These are phyloP conservation scores for Ploettnerulaceae sp. DNA, from an alignment of 2,329 filamentous ascomycete genomes.

Conservation along the genomic window DNA sequence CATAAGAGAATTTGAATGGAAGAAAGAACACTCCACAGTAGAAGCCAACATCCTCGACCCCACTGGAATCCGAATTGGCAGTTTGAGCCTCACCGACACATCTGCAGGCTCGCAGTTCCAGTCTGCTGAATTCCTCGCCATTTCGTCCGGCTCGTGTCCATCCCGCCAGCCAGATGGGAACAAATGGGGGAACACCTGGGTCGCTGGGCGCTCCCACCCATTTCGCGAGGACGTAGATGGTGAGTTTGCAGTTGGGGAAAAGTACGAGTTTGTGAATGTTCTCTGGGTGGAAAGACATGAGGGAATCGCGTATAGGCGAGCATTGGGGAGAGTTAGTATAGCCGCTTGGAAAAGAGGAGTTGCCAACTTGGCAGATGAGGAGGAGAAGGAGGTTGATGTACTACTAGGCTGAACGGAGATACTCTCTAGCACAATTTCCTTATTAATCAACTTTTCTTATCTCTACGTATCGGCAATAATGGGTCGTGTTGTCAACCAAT, in stretches of 20 bases:
- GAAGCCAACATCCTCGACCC: not conserved
- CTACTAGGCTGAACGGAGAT: not conserved
- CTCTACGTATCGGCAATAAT: no score
- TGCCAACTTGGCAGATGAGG: not conserved
- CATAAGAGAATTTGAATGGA: not conserved
- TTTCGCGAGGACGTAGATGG: slow-evolving; percentile 1
- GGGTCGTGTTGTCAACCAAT: no score
- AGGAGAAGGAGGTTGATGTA: slow-evolving; percentile 1
- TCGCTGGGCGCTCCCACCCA: not conserved
- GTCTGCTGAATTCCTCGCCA: not conserved
- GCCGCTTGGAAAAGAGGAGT: not conserved
- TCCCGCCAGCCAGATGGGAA: not conserved
- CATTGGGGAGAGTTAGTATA: not conserved
- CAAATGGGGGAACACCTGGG: not conserved
- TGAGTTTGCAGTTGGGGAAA: not conserved
- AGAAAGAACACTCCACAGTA: not conserved
- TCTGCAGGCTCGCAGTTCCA: not conserved
- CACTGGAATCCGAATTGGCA: not conserved
- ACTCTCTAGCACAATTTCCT: no score
- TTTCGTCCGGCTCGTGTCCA: not conserved
- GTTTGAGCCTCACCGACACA: not conserved
- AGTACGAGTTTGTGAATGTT: slow-evolving; percentile 4
- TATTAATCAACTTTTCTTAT: no score
- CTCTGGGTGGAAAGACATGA: slow-evolving; percentile 3
- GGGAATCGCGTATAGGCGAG: not conserved